Conservation (phyloP, 2,329 filamentous ascomycete genomes). For the Diaporthe ampelina region DNA sequence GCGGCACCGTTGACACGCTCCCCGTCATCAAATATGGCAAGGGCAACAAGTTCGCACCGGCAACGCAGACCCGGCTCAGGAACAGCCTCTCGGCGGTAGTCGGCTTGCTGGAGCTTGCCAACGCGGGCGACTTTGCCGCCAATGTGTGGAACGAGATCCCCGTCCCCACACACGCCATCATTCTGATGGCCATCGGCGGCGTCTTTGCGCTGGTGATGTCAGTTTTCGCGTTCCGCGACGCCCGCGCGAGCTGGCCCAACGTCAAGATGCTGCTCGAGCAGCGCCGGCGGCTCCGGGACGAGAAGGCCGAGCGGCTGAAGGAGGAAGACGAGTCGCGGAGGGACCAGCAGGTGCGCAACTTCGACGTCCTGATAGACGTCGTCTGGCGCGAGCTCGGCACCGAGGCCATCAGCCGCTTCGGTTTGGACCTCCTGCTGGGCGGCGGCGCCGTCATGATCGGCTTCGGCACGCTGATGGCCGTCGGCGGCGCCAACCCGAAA, state of each 20-base stretch:
- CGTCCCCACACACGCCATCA: conserved; percentile 61
- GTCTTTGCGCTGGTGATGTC: conserved; percentile 59
- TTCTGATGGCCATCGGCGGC: conserved; percentile 67
- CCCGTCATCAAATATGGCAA: background rate
- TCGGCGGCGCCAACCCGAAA: conserved; percentile 58
- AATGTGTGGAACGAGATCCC: conserved; percentile 69
- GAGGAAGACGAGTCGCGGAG: conserved; percentile 17
- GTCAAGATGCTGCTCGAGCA: conserved; percentile 59
- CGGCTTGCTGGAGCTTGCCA: conserved; percentile 67
- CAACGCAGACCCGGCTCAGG: conserved; percentile 17
- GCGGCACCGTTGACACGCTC: conserved; percentile 11
- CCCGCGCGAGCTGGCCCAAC: conserved; percentile 59
- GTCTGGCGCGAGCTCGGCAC: conserved; percentile 63
- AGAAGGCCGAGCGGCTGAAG: conserved; percentile 41
- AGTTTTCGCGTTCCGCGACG: conserved; percentile 60
- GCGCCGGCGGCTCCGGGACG: conserved; percentile 44
- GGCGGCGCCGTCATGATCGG: conserved; percentile 64
- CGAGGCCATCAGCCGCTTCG: conserved; percentile 63
- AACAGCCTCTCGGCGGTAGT: conserved; percentile 47
- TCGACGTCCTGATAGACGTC: conserved; percentile 57
- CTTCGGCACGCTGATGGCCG: conserved; percentile 66
- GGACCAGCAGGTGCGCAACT: conserved; percentile 34
- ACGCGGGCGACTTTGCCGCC: conserved; percentile 69
- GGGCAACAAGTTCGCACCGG: background rate
- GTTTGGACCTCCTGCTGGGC: conserved; percentile 65